phyloP scores from a whole-genome alignment of 2,329 filamentous ascomycete genomes.

The Ambrosiella xylebori region DNA sequence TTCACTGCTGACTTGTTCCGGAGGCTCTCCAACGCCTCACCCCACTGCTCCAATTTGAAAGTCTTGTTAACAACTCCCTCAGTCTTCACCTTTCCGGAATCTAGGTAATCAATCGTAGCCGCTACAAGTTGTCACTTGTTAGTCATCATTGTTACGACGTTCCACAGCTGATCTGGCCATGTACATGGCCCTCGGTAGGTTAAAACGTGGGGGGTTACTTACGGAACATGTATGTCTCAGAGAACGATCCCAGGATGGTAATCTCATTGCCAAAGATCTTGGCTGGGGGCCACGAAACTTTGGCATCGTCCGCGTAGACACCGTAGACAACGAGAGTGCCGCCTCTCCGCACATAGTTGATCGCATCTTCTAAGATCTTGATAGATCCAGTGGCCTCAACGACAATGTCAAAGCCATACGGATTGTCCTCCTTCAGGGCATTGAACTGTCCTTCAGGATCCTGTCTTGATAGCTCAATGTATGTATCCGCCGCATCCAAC shows the following conservation, averaged over 20 bases:
- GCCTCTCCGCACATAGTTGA: slow-evolving; percentile 54
- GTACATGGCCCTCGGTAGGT: too few relatives aligned
- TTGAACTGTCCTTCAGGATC: slow-evolving; percentile 42
- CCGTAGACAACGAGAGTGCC: slow-evolving; percentile 58
- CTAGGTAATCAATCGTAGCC: slow-evolving; percentile 33
- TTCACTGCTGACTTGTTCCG: slow-evolving; percentile 58
- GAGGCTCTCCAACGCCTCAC: slow-evolving; percentile 52
- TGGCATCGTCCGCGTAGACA: slow-evolving; percentile 45
- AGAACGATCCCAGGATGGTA: slow-evolving; percentile 57
- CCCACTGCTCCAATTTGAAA: slow-evolving; percentile 57
- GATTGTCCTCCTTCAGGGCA: slow-evolving; percentile 45
- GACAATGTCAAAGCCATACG: slow-evolving; percentile 56
- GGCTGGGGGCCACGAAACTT: slow-evolving; percentile 50
- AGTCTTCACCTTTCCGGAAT: slow-evolving; percentile 43
- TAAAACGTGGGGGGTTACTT: slow-evolving; percentile 16
- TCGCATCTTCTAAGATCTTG: slow-evolving; percentile 51
- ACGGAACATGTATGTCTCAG: slow-evolving; percentile 56
- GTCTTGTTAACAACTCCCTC: slow-evolving; percentile 56
- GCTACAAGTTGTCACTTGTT: slow-evolving; percentile 16
- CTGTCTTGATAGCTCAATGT: slow-evolving; percentile 35
- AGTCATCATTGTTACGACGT: background rate
- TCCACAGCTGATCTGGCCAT: background rate
- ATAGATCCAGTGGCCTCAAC: slow-evolving; percentile 53
- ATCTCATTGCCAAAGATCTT: slow-evolving; percentile 56
- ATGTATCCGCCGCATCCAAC: slow-evolving; percentile 36